A percentile compares a stretch with the other conserved stretches of the same genome.
Conservation (phyloP, 192 early-diverging fungal species). For the Backusella morwellensis region DNA sequence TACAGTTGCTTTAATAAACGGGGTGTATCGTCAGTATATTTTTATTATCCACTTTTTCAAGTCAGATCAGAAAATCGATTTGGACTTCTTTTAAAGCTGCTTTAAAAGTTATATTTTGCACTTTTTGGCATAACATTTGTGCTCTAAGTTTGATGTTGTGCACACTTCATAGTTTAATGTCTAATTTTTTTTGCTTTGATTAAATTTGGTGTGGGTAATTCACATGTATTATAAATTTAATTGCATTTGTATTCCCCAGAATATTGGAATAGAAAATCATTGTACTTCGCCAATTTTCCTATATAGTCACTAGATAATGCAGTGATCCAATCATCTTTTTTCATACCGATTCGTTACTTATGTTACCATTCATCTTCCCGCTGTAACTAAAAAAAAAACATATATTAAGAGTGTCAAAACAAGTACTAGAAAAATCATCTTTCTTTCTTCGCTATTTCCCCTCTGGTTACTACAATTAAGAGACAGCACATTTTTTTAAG, state of each 20-base stretch:
- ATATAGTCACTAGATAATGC: neutral
- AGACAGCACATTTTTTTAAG: neutral
- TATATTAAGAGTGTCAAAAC: neutral
- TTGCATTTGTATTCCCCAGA: slow-evolving; percentile 3
- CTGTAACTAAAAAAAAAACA: neutral
- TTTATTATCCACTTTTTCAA: neutral
- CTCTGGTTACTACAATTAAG: neutral
- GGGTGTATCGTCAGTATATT: neutral
- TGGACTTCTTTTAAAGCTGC: neutral
- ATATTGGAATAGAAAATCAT: neutral
- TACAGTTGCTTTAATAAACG: neutral
- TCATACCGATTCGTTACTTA: neutral
- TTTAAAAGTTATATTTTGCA: neutral
- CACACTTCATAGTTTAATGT: neutral
- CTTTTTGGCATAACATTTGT: neutral
- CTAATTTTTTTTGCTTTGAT: slow-evolving; percentile 1
- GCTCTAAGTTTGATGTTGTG: neutral
- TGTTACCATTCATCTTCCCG: slow-evolving; percentile 5
- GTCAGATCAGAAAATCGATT: neutral
- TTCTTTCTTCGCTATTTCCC: neutral
- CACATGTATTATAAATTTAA: neutral
- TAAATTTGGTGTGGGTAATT: slow-evolving; percentile 2
- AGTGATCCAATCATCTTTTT: neutral
- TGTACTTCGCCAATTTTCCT: neutral
- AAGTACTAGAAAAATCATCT: neutral